Percentiles rank a stretch among this genome's conserved stretches.
phyloP scores from a whole-genome alignment of 306 rosid species.

The Psophocarpus tetragonolobus region DNA sequence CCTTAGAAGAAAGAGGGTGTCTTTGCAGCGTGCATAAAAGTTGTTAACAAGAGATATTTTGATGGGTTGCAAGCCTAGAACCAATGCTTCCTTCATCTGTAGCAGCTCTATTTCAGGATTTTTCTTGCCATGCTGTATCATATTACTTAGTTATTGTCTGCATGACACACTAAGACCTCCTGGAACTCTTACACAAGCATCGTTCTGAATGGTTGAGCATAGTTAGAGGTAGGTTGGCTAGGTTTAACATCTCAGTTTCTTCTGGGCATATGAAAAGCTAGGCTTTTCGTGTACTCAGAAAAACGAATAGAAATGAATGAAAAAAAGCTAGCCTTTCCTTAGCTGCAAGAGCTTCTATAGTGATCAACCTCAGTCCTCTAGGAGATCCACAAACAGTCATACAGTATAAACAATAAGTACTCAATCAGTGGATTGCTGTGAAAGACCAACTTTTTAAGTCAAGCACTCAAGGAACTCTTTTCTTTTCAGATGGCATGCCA shows the following conservation, averaged over 20 bases:
- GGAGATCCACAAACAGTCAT: no score
- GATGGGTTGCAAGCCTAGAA: constrained; percentile 29
- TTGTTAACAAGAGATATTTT: constrained; percentile 37
- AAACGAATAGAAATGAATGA: no score
- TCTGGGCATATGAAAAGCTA: background rate
- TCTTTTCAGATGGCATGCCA: no score
- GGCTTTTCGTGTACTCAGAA: background rate
- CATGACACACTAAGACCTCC: constrained; percentile 77
- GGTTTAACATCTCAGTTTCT: background rate
- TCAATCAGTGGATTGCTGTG: no score
- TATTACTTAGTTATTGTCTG: constrained; percentile 67
- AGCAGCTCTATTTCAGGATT: constrained; percentile 56
- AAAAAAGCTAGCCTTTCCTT: background rate
- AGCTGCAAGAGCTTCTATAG: no score
- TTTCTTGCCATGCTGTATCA: constrained; percentile 29
- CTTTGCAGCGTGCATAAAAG: background rate
- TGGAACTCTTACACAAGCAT: constrained; percentile 68
- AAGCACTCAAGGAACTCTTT: no score
- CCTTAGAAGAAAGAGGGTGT: background rate
- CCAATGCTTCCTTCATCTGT: constrained; percentile 43
- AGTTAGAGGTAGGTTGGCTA: background rate
- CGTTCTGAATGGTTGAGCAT: constrained; percentile 48
- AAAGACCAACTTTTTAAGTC: no score
- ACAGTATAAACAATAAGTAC: no score
- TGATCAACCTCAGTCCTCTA: no score